Evolutionary conservation across 2,329 filamentous ascomycete genomes (phyloP), one percentile per base, ranked within the genome.

Genomic region (Trichoderma breve): DNA sequence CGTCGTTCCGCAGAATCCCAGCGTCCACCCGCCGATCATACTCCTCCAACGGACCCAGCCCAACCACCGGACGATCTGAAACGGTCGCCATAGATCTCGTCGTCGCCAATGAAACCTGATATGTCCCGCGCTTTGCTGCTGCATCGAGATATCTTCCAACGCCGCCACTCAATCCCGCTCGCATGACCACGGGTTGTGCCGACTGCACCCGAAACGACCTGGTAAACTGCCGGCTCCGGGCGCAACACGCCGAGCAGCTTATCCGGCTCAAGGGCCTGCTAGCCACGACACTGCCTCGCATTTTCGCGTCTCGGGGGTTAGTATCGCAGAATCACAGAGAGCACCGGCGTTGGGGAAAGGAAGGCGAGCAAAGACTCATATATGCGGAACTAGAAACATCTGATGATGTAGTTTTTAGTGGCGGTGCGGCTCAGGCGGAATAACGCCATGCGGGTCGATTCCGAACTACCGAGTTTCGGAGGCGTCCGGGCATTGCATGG

Each of bases 1-100:
- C 90, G 80, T 99, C 96, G 80, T 98, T 93, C 74, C 92, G 88
- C 74, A 99, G 81, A 63, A 89, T 85, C 12, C 94, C 93, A 57
- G 86, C 84, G 61, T 90, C 85, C 9, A 99, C 95, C 61, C 95
- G 89, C 73, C 87, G 86, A 80, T 98, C 92, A 81, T 99, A 99
- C 81, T 98, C 95, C 74, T 90, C 88, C 78, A 98, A 87, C 3
- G 96, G 96, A 0, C 95, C 95, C 73, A 84, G 79, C 55, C 82
- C 79, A 61, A 83, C 81, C 6, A 73, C 61, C 43, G 60, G 34
- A 28, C 67, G 60, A 21, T 74, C 72, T 12, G 75, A 75, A 24
- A 77, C 77, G 6, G 80, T 81, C 26, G 79, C 78, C 74, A 81
- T 74, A 68, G 76, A 74, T 39, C 79, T 77, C 18, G 68, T 70